Percentiles rank a stretch among this genome's conserved stretches.
These are phyloP conservation scores for Trichocladium uniseriatum DNA, from an alignment of 495 filamentous ascomycete genomes.

Conservation along the genomic window DNA sequence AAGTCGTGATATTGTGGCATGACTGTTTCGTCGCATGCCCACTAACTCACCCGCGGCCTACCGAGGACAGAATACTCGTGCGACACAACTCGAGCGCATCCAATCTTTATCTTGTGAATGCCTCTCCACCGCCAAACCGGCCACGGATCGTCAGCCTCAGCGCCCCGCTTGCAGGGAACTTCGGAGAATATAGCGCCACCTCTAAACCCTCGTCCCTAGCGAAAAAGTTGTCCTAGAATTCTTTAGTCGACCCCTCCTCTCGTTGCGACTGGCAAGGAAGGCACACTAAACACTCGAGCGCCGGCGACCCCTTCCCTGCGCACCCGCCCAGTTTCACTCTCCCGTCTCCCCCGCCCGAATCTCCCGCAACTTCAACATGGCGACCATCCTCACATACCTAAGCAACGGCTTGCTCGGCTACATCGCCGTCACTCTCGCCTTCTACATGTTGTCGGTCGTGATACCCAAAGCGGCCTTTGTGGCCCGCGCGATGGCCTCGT, in stretches of 20 bases:
- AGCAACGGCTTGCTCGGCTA: constrained; percentile 50
- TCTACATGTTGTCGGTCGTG: constrained; percentile 47
- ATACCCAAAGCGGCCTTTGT: constrained; percentile 54
- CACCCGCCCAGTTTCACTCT: not conserved
- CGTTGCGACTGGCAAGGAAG: no score
- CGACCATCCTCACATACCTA: constrained; percentile 31
- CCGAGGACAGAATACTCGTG: not conserved
- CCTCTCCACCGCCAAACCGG: not conserved
- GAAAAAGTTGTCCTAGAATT: no score
- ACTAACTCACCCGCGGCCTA: not conserved
- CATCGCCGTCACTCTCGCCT: constrained; percentile 46
- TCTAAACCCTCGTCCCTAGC: no score
- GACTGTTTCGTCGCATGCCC: not conserved
- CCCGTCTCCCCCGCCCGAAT: not conserved
- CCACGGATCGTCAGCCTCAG: not conserved
- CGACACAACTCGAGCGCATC: no score
- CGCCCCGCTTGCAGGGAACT: not conserved
- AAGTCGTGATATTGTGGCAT: not conserved
- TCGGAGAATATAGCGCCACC: no score
- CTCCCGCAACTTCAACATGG: constrained; percentile 13
- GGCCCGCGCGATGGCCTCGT: constrained; percentile 63
- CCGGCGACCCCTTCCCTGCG: not conserved
- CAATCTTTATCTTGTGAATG: not conserved
- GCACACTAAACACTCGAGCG: no score
- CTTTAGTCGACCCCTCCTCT: no score